These are phyloP conservation scores for Triangularia verruculosa DNA, from an alignment of 2,329 filamentous ascomycete genomes.

Conservation along the genomic window DNA sequence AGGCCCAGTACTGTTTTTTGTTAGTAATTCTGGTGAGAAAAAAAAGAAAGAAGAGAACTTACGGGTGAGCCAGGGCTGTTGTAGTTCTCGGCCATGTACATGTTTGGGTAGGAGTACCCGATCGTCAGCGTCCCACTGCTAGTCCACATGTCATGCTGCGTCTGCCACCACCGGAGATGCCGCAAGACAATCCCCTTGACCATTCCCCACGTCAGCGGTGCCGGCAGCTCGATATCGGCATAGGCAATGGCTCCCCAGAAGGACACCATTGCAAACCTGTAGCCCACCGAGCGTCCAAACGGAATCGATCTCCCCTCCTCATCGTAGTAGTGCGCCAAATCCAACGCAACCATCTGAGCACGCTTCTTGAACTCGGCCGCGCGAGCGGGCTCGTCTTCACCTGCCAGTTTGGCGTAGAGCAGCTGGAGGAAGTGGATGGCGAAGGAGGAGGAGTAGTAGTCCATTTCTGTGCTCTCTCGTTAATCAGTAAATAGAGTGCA, in stretches of 20 bases:
- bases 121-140: constrained; percentile 71
- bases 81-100: constrained; percentile 79
- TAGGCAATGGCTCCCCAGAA: constrained; percentile 80
- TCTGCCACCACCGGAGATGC: constrained; percentile 77
- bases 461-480: constrained; percentile 57
- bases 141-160: constrained; percentile 70
- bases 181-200: constrained; percentile 73
- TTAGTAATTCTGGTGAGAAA: background rate
- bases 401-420: constrained; percentile 70
- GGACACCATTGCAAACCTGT: constrained; percentile 81
- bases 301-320: constrained; percentile 67
- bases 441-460: constrained; percentile 81
- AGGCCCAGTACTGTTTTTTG: constrained; percentile 67
- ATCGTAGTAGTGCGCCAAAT: constrained; percentile 75
- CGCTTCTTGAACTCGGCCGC: constrained; percentile 68
- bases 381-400: constrained; percentile 61
- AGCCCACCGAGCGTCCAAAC: constrained; percentile 74
- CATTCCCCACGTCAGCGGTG: constrained; percentile 72
- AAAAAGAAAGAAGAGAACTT: constrained; percentile 27
- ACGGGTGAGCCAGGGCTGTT: constrained; percentile 69
- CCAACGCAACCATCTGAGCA: constrained; percentile 63
- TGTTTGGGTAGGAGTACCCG: constrained; percentile 76
- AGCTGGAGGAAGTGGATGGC: constrained; percentile 79
- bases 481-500: background rate
- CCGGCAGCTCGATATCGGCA: constrained; percentile 68